These are phyloP conservation scores for Podaxis sp. DNA, from an alignment of 768 basidiomycete species.

Conservation along the genomic window DNA sequence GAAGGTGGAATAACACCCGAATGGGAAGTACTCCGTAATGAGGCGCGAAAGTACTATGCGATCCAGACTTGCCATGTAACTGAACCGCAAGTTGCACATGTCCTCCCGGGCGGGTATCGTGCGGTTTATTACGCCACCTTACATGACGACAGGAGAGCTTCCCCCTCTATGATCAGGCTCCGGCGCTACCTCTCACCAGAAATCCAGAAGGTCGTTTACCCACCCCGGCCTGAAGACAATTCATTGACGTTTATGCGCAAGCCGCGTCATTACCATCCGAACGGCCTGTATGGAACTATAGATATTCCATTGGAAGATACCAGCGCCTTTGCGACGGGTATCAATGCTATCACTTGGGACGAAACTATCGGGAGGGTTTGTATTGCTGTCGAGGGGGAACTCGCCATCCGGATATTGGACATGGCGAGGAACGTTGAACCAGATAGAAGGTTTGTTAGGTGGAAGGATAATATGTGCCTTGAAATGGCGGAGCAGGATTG, in stretches of 20 bases:
- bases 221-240: slow-evolving; percentile 1
- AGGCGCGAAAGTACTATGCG: not conserved
- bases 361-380: slow-evolving; percentile 59
- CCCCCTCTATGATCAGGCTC: slow-evolving; percentile 30
- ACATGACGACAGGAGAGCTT: slow-evolving; percentile 25
- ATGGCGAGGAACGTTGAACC: slow-evolving; percentile 30
- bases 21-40: slow-evolving; percentile 15
- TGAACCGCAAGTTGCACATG: slow-evolving; percentile 22
- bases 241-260: slow-evolving; percentile 5
- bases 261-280: not conserved
- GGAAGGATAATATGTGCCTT: slow-evolving; percentile 22
- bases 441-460: slow-evolving; percentile 23
- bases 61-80: slow-evolving; percentile 17
- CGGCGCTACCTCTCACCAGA: slow-evolving; percentile 33
- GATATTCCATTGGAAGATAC: slow-evolving; percentile 4
- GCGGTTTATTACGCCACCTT: slow-evolving; percentile 36
- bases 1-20: slow-evolving; percentile 17
- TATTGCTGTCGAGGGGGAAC: slow-evolving; percentile 38
- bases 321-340: slow-evolving; percentile 20
- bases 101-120: slow-evolving; percentile 40
- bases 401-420: slow-evolving; percentile 43
- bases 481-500: slow-evolving; percentile 3
- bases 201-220: slow-evolving; percentile 1
- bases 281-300: slow-evolving; percentile 5
- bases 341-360: slow-evolving; percentile 60